Conservation (phyloP, 352 stramenopile genomes). For the Aphanomyces astaci region DNA sequence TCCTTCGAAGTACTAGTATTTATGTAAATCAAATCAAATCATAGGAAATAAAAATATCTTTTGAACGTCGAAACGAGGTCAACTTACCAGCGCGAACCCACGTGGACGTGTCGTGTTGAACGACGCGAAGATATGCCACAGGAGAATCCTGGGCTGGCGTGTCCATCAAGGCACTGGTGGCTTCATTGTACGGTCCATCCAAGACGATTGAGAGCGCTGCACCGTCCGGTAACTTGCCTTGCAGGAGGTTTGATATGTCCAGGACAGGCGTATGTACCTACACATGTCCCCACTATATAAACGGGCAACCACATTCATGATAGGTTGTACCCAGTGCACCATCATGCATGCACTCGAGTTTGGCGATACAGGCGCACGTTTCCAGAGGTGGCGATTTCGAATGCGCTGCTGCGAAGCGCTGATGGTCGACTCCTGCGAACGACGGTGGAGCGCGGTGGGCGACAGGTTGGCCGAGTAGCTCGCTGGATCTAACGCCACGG, state of each 20-base stretch:
- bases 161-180: too few species aligned
- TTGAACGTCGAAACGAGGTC: too few species aligned
- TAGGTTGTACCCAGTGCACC: background rate
- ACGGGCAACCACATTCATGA: too few species aligned
- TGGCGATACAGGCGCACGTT: background rate
- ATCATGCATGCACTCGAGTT: too few species aligned
- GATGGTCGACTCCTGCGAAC: background rate
- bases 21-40: too few species aligned
- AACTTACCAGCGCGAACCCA: background rate
- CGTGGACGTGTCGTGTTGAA: background rate
- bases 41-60: too few species aligned
- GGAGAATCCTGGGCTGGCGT: background rate
- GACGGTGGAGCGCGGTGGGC: background rate
- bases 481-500: too few species aligned
- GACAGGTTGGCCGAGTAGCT: background rate
- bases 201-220: background rate
- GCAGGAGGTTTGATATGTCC: background rate
- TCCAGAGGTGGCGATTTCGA: background rate
- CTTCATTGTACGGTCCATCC: too few species aligned
- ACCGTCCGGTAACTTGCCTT: background rate
- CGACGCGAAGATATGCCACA: background rate
- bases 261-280: background rate
- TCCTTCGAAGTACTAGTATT: too few species aligned
- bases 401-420: background rate
- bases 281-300: background rate